Percentiles rank a stretch among this genome's conserved stretches.
These are phyloP conservation scores for Penicillium longicatenatum DNA, from an alignment of 495 filamentous ascomycete species.

Conservation along the genomic window DNA sequence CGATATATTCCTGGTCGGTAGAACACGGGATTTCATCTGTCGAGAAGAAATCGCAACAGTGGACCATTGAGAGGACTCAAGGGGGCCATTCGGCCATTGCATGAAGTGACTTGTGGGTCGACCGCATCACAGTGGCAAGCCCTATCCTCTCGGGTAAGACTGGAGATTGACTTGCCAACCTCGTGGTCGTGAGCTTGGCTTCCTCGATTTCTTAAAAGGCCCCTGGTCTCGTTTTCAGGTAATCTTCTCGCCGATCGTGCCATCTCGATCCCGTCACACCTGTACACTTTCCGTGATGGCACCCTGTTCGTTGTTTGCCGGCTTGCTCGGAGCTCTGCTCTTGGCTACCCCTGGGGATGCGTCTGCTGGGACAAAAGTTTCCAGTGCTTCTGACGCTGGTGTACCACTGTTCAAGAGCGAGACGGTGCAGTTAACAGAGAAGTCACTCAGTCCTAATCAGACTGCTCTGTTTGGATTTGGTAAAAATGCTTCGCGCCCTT, in stretches of 20 bases:
- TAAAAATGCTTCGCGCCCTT: conserved; percentile 10
- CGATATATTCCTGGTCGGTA: not conserved
- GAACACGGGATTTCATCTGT: not conserved
- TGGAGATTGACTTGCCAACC: conserved; percentile 6
- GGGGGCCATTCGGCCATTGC: not conserved
- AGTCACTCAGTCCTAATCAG: conserved; percentile 29
- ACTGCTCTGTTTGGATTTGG: conserved; percentile 25
- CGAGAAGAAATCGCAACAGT: not conserved
- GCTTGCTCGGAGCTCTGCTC: conserved; percentile 15
- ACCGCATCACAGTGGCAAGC: not conserved
- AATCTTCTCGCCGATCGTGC: conserved; percentile 12
- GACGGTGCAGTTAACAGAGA: conserved; percentile 44
- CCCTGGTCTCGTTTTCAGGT: conserved; percentile 4
- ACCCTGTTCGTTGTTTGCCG: conserved; percentile 6
- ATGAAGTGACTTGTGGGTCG: not conserved
- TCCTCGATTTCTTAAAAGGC: conserved; percentile 8
- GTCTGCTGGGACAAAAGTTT: conserved; percentile 10
- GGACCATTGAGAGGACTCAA: not conserved
- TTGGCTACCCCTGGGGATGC: conserved; percentile 14
- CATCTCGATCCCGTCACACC: not conserved
- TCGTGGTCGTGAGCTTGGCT: conserved; percentile 11
- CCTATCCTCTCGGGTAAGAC: not conserved
- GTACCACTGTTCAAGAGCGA: conserved; percentile 40
- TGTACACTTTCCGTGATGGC: conserved; percentile 15
- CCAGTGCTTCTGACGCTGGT: conserved; percentile 21